phyloP scores from a whole-genome alignment of 1,284 basidiomycete genomes.

The Inonotus hispidus region DNA sequence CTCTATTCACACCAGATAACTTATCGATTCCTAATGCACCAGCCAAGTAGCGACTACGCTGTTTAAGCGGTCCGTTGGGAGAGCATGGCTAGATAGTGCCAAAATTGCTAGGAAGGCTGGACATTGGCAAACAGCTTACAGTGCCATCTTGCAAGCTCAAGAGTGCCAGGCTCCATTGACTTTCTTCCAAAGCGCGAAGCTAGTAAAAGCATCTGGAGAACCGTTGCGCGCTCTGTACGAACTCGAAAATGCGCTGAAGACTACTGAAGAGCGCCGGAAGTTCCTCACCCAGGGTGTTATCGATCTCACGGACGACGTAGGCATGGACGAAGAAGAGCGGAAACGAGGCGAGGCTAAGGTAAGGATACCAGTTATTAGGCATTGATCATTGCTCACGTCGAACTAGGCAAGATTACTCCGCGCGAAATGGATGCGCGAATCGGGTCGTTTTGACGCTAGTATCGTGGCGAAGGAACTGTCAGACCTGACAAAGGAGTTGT shows the following conservation, averaged over 20 bases:
- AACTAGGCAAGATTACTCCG: constrained; percentile 78
- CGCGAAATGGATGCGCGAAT: constrained; percentile 91
- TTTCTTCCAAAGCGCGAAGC: constrained; percentile 90
- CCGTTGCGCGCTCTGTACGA: constrained; percentile 86
- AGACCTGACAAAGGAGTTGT: constrained; percentile 49
- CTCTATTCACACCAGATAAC: not conserved
- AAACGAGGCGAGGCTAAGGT: constrained; percentile 71
- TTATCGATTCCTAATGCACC: constrained; percentile 13
- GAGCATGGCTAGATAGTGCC: constrained; percentile 88
- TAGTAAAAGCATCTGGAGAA: constrained; percentile 78
- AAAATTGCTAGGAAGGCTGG: constrained; percentile 95
- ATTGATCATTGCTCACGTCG: constrained; percentile 10
- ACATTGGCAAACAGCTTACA: constrained; percentile 96
- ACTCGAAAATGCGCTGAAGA: constrained; percentile 71
- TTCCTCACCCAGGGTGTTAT: constrained; percentile 36
- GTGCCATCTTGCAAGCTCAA: constrained; percentile 87
- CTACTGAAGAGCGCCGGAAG: constrained; percentile 34
- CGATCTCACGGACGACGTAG: constrained; percentile 48
- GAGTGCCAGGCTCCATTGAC: constrained; percentile 73
- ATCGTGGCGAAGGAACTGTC: constrained; percentile 59
- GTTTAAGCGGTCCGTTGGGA: constrained; percentile 63
- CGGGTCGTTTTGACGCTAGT: constrained; percentile 74
- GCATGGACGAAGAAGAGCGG: constrained; percentile 36
- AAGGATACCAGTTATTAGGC: constrained; percentile 12
- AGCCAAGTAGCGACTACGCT: constrained; percentile 30